A percentile compares a stretch with the other conserved stretches of the same genome.
These are phyloP conservation scores for Picea abies DNA, from an alignment of 83 land plant genomes.

Conservation along the genomic window DNA sequence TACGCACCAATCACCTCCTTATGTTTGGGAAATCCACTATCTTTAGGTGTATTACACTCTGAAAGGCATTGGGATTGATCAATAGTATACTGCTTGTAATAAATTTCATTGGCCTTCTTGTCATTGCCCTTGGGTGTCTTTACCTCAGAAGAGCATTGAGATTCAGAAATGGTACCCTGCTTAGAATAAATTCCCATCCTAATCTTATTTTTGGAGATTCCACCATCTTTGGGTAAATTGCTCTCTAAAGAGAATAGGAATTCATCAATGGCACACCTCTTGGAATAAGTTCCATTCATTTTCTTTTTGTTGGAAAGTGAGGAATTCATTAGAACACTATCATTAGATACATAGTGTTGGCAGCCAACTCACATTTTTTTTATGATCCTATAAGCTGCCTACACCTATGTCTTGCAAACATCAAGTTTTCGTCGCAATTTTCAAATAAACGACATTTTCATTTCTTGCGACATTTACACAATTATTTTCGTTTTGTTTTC, in stretches of 20 bases:
- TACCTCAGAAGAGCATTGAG: neutral
- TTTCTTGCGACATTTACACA: too few relatives aligned
- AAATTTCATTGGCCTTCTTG: neutral
- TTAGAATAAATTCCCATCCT: neutral
- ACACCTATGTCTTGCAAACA: too few relatives aligned
- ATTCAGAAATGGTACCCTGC: neutral
- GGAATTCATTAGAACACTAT: constrained; percentile 1
- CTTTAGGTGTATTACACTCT: neutral
- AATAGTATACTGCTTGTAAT: neutral
- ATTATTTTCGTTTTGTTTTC: too few relatives aligned
- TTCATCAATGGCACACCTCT: neutral
- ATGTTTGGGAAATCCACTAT: neutral
- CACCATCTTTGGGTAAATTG: neutral
- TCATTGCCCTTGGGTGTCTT: neutral
- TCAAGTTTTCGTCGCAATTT: too few relatives aligned
- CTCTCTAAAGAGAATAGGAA: neutral
- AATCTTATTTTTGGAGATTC: neutral
- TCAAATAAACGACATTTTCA: too few relatives aligned
- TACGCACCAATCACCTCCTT: neutral
- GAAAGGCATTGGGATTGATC: neutral
- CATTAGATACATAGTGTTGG: neutral
- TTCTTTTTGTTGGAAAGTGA: constrained; percentile 2
- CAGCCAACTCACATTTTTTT: too few relatives aligned
- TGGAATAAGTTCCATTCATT: neutral
- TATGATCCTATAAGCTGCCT: too few relatives aligned